Conservation (phyloP, 164 flowering plant genomes). For the Dillenia turbinata region DNA sequence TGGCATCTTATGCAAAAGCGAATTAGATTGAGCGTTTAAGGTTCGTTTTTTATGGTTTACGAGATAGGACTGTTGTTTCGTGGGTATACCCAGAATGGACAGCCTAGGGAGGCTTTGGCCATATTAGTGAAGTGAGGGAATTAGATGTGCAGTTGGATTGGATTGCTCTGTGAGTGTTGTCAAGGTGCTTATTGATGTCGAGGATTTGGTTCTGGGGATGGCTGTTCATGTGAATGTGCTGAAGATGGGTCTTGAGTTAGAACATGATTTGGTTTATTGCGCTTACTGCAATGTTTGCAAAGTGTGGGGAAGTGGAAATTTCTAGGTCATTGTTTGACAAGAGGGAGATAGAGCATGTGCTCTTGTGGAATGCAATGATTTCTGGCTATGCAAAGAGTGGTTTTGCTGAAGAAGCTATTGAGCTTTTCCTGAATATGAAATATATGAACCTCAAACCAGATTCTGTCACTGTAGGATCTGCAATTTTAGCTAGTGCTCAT, state of each 20-base stretch:
- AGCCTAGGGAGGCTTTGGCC: slow-evolving; percentile 47
- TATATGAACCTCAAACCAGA: slow-evolving; percentile 28
- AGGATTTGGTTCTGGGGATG: slow-evolving; percentile 43
- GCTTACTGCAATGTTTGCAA: slow-evolving; percentile 50
- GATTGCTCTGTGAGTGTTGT: slow-evolving; percentile 53
- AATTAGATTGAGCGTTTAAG: slow-evolving; percentile 28
- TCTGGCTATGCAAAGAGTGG: slow-evolving; percentile 63
- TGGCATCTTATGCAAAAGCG: slow-evolving; percentile 51
- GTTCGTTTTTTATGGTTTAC: slow-evolving; percentile 35
- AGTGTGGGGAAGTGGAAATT: slow-evolving; percentile 39
- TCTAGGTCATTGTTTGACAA: slow-evolving; percentile 45
- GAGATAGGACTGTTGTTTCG: slow-evolving; percentile 36
- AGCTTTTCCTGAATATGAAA: slow-evolving; percentile 42
- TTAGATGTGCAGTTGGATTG: slow-evolving; percentile 38
- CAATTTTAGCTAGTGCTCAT: slow-evolving; percentile 49
- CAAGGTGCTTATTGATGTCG: slow-evolving; percentile 43
- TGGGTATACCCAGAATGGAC: slow-evolving; percentile 56
- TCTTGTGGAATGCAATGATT: slow-evolving; percentile 64
- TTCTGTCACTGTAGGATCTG: slow-evolving; percentile 35
- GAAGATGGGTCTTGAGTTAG: slow-evolving; percentile 47
- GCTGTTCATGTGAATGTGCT: slow-evolving; percentile 40
- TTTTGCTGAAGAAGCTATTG: slow-evolving; percentile 47
- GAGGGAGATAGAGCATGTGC: slow-evolving; percentile 30
- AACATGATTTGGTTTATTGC: slow-evolving; percentile 43
- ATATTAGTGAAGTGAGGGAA: slow-evolving; percentile 38